phyloP scores from a whole-genome alignment of 176 grass and related monocot species.

The Zoysia pacifica region DNA sequence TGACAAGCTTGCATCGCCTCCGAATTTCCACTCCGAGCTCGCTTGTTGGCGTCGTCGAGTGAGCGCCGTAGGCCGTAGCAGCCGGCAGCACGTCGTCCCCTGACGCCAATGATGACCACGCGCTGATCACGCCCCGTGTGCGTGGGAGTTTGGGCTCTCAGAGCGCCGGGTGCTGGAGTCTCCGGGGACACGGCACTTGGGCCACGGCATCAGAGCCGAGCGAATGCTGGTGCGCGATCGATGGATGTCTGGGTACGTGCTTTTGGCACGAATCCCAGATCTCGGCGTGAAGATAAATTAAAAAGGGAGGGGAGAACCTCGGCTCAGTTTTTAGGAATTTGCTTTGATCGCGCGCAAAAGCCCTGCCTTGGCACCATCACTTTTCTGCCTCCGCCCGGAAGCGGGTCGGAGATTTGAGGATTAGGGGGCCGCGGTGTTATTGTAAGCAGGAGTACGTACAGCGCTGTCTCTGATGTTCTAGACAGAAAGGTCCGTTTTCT shows the following conservation, averaged over 20 bases:
- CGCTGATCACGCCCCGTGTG: too few relatives aligned
- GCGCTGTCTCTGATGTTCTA: neutral
- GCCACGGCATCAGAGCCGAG: too few relatives aligned
- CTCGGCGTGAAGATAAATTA: conserved; percentile 45
- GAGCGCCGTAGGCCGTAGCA: neutral
- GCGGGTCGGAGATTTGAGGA: too few relatives aligned
- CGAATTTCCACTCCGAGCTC: neutral
- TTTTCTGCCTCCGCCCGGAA: conserved; percentile 8
- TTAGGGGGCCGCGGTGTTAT: neutral
- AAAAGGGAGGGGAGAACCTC: neutral
- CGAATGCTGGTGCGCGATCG: conserved; percentile 35
- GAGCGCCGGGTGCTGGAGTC: conserved; percentile 31
- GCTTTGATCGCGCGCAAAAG: conserved; percentile 29
- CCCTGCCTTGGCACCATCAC: conserved; percentile 34
- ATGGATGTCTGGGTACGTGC: conserved; percentile 2
- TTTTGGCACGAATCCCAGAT: conserved; percentile 56
- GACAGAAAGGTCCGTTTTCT: neutral
- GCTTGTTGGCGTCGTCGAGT: neutral
- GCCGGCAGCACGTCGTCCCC: neutral
- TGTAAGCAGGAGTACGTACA: neutral
- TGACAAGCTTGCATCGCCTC: neutral
- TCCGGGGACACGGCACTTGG: conserved; percentile 49
- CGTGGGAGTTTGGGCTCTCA: conserved; percentile 34
- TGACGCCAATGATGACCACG: neutral
- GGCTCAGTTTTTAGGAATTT: conserved; percentile 20